Conservation (phyloP, 2,329 filamentous ascomycete genomes). For the Ceratocystis ficicola region DNA sequence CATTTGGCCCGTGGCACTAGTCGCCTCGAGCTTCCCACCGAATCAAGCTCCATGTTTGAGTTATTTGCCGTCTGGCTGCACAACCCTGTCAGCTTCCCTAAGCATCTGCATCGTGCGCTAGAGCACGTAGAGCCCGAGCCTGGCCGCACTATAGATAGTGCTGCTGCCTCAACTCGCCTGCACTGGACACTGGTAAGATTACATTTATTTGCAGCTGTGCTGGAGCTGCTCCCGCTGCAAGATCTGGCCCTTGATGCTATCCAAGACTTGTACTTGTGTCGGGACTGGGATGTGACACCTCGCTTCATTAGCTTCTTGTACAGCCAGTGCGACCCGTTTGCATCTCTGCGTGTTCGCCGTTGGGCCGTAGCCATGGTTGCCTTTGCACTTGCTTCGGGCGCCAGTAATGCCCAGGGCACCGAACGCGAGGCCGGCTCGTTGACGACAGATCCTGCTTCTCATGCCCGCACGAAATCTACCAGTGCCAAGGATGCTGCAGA, state of each 20-base stretch:
- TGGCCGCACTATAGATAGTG: conserved; percentile 24
- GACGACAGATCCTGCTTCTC: conserved; percentile 23
- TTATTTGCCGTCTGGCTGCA: conserved; percentile 42
- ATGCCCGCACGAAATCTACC: conserved; percentile 24
- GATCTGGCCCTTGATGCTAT: conserved; percentile 47
- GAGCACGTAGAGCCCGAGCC: conserved; percentile 23
- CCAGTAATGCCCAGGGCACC: conserved; percentile 4
- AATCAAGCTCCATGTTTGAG: conserved; percentile 41
- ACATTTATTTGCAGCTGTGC: conserved; percentile 45
- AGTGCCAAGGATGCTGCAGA: conserved; percentile 26
- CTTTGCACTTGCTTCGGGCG: conserved; percentile 36
- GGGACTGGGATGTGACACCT: conserved; percentile 46
- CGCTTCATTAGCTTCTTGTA: conserved; percentile 42
- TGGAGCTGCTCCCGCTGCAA: conserved; percentile 40
- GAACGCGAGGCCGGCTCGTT: conserved; percentile 26
- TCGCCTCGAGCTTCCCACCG: conserved; percentile 34
- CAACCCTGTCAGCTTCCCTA: conserved; percentile 29
- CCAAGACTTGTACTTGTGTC: conserved; percentile 46
- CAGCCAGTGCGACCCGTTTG: conserved; percentile 38
- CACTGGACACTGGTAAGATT: conserved; percentile 46
- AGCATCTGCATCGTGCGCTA: conserved; percentile 35
- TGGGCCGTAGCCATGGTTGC: conserved; percentile 51
- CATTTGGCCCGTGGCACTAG: conserved; percentile 33
- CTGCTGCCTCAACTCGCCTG: conserved; percentile 31
- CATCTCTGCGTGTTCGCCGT: conserved; percentile 42